Conservation (phyloP, 2,329 filamentous ascomycete genomes). For the Chrysoporthe puriensis region DNA sequence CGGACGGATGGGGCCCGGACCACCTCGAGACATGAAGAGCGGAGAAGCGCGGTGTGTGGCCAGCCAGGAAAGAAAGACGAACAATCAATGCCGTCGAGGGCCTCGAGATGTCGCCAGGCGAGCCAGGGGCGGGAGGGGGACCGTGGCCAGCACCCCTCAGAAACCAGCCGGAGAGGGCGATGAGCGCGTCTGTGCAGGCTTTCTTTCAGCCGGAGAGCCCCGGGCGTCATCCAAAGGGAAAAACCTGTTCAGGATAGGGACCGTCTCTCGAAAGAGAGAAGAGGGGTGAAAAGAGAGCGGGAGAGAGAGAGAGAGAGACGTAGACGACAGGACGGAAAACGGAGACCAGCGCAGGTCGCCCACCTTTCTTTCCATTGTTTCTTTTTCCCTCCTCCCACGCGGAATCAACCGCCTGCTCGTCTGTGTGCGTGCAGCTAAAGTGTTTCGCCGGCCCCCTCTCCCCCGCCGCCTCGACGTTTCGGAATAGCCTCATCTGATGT, state of each 20-base stretch:
- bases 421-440: background rate
- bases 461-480: slow-evolving; percentile 17
- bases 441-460: slow-evolving; percentile 12
- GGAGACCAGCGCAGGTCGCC: background rate
- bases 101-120: no score
- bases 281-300: background rate
- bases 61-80: no score
- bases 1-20: background rate
- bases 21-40: background rate
- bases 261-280: background rate
- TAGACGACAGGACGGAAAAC: background rate
- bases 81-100: no score
- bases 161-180: no score
- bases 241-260: background rate
- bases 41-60: background rate
- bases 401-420: background rate
- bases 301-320: background rate
- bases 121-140: no score
- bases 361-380: background rate
- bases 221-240: background rate
- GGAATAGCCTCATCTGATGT: slow-evolving; percentile 28
- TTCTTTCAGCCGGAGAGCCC: background rate
- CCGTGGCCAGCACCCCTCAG: no score
- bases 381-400: background rate
- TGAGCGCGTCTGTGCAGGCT: background rate